phyloP scores from a whole-genome alignment of 345 rosid species.

The Salix koriyanagi region DNA sequence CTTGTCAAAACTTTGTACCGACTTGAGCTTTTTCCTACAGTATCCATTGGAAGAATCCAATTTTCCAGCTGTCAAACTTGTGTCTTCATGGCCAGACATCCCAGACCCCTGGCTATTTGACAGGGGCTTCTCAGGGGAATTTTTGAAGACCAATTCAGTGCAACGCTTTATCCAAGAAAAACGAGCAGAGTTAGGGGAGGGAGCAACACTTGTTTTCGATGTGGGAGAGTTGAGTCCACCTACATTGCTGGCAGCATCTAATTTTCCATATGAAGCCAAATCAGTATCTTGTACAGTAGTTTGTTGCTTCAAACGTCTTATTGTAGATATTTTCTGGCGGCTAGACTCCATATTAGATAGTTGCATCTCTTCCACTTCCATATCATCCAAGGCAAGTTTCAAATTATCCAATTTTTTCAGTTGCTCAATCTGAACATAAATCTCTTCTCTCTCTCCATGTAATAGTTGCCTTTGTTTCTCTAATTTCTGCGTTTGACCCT shows the following conservation, averaged over 20 bases:
- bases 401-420: conserved; percentile 71
- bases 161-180: conserved; percentile 76
- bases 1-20: conserved; percentile 12
- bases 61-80: conserved; percentile 19
- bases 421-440: conserved; percentile 58
- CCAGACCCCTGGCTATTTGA: conserved; percentile 27
- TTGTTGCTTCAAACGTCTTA: conserved; percentile 37
- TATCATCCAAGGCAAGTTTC: conserved; percentile 62
- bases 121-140: conserved; percentile 43
- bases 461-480: conserved; percentile 75
- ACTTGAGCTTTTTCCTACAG: conserved; percentile 14
- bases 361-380: conserved; percentile 67
- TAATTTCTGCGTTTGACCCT: conserved; percentile 66
- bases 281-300: conserved; percentile 35
- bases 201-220: conserved; percentile 29
- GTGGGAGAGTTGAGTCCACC: conserved; percentile 38
- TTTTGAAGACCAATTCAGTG: conserved; percentile 60
- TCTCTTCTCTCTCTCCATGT: conserved; percentile 69
- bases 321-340: conserved; percentile 50
- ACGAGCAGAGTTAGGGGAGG: conserved; percentile 46
- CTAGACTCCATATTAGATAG: conserved; percentile 55
- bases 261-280: conserved; percentile 26
- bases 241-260: conserved; percentile 29
- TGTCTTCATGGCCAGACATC: conserved; percentile 25
- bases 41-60: conserved; percentile 22